These are phyloP conservation scores for Intubia oerlemansii DNA, from an alignment of 2,329 filamentous ascomycete species.

Conservation along the genomic window DNA sequence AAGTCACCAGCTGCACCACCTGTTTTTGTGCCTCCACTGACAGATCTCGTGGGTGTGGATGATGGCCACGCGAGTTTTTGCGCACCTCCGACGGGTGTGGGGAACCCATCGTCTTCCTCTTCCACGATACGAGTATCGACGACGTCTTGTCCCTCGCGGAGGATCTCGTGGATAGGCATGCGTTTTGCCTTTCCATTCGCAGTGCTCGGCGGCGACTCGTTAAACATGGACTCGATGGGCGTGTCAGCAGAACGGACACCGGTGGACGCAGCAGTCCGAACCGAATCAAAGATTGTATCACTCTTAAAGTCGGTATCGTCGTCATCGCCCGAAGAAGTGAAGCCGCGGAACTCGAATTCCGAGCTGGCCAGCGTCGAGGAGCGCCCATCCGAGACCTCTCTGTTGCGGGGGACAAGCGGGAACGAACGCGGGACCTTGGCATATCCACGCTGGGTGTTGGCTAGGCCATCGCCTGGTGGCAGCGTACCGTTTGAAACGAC, in stretches of 20 bases:
- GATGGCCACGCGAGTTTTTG: not conserved
- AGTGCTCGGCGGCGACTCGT: conserved; percentile 48
- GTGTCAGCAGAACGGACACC: conserved; percentile 46
- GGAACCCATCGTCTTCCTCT: conserved; percentile 37
- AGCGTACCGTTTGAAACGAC: not conserved
- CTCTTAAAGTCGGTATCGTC: conserved; percentile 63
- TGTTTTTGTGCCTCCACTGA: no score
- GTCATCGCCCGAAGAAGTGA: conserved; percentile 43
- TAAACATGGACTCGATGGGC: conserved; percentile 60
- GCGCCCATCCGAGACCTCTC: conserved; percentile 23
- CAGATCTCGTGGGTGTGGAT: no score
- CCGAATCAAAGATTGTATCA: conserved; percentile 56
- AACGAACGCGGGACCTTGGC: conserved; percentile 9
- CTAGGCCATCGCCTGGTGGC: not conserved
- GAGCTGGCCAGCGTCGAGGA: conserved; percentile 45
- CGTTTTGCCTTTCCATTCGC: conserved; percentile 30
- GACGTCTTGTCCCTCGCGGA: conserved; percentile 33
- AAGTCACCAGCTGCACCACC: no score
- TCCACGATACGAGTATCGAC: conserved; percentile 36
- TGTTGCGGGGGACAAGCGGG: conserved; percentile 18
- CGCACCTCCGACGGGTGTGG: conserved; percentile 29
- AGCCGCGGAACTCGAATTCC: conserved; percentile 43
- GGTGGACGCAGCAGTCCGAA: conserved; percentile 48
- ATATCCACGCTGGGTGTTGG: not conserved
- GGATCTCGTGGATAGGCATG: conserved; percentile 35